Evolutionary conservation across 495 filamentous ascomycete genomes (phyloP).

Genomic region (Podospora bellae-mahoneyi): DNA sequence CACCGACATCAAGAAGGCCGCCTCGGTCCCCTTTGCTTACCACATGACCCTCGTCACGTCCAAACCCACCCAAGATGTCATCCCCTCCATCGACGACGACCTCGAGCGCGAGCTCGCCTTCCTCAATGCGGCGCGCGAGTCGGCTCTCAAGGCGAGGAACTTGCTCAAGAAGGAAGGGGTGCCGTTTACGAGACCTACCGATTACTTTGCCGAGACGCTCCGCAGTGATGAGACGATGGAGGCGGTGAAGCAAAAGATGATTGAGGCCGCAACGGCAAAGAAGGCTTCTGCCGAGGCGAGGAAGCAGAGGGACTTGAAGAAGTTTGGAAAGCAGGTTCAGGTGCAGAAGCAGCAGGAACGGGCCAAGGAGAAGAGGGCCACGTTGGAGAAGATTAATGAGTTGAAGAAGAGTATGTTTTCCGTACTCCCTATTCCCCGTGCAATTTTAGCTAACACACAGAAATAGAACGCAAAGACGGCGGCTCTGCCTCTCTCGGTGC

Average conservation of each 20-base stretch:
- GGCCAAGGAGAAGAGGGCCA: conserved; percentile 83
- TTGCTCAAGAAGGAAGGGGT: conserved; percentile 77
- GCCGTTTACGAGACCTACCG: conserved; percentile 79
- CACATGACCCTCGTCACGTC: conserved; percentile 52
- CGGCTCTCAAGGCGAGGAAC: conserved; percentile 65
- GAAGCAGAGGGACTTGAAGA: conserved; percentile 92
- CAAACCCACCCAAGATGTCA: conserved; percentile 47
- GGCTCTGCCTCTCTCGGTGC: conserved; percentile 55
- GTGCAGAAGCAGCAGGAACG: conserved; percentile 92
- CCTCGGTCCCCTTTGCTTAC: conserved; percentile 46
- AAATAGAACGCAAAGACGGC: conserved; percentile 76
- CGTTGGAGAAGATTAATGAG: conserved; percentile 85
- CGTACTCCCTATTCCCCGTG: conserved; percentile 6
- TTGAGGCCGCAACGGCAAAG: conserved; percentile 86
- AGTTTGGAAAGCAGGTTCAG: conserved; percentile 98
- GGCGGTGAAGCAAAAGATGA: conserved; percentile 86
- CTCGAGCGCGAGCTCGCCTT: conserved; percentile 85
- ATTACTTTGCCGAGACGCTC: conserved; percentile 99
- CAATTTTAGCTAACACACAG: conserved; percentile 10
- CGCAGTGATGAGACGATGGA: conserved; percentile 98
- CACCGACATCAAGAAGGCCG: conserved; percentile 31
- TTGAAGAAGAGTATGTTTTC: conserved; percentile 82
- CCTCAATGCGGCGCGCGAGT: conserved; percentile 84
- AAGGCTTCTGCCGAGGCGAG: conserved; percentile 89
- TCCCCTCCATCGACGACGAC: conserved; percentile 79